Base-by-base conservation (phyloP, 1,284 basidiomycete species). In the Ganoderma sinense region DNA sequence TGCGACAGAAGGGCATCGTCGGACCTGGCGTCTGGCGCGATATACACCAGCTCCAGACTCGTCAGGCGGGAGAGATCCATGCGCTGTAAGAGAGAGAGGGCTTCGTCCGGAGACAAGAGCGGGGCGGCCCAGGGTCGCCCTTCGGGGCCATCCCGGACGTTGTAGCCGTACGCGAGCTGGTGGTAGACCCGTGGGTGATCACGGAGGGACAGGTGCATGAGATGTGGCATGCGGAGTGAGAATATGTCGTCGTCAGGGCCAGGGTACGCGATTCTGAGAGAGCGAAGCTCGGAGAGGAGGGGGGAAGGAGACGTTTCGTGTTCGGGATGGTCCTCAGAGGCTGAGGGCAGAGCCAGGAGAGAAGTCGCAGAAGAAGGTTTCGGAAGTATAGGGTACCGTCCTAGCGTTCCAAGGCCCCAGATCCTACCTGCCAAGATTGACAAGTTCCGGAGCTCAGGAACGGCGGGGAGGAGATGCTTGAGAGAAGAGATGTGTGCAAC, bases 241-340 rank as follows among this genome's bases (percentile, higher is more conserved):
- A 70, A 66, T 18, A 70, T 41, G 10, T 11, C 23, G 13, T 53
- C 48, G 7, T 10, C 6, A 8, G 48, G 48, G 16, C 26, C 48
- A 8, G 48, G 48, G 13, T 53, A 53, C 13, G 48, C 48, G 23
- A 53, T 53, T 4, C 2, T 26, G 23, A 53, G 48, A 14, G 48
- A 53, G 23, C 26, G 48, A 2, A 53, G 48, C 3, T 26, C 23
- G 8, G 48, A 26, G 48, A 53, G n/a, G n/a, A 26, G 23, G 8
- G 13, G 23, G 48, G 23, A 4, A 5, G 43, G 43, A 5, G 43
- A 45, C 20, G 14, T 16, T 7, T 26, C 23, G 16, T 23, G 13
- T 11, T 13, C 73, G 4, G 75, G 43, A 20, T 20, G 14, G 16
- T 45, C 18, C 16, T 10, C 33, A 7, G 33, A 36, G 10, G 33